Evolutionary conservation across 2,329 filamentous ascomycete genomes (phyloP).

Genomic region (Colletotrichum sp.): DNA sequence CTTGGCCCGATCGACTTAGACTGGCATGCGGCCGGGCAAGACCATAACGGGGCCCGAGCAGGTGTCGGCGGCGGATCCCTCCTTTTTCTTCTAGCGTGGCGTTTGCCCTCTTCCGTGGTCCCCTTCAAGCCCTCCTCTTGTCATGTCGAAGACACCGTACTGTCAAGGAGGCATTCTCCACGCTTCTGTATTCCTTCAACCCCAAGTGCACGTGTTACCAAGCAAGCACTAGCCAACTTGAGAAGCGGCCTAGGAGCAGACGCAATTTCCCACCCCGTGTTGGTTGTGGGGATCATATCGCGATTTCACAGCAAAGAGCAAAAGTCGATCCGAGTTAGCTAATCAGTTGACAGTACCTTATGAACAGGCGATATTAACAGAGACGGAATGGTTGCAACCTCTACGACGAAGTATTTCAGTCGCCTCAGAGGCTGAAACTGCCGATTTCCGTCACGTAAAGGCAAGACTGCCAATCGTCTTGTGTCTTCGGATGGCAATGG

Average conservation of each 20-base stretch:
- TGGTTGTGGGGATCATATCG: background rate
- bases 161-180: background rate
- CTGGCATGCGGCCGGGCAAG: background rate
- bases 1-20: background rate
- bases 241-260: background rate
- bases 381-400: constrained; percentile 1
- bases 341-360: background rate
- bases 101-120: background rate
- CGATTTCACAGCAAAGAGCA: background rate
- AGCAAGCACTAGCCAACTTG: background rate
- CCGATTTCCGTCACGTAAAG: background rate
- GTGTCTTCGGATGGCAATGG: background rate
- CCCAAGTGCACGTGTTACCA: background rate
- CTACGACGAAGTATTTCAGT: background rate
- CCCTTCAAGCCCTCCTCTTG: background rate
- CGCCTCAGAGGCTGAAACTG: constrained; percentile 1
- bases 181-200: background rate
- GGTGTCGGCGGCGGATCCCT: constrained; percentile 1
- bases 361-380: background rate
- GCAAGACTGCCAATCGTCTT: background rate
- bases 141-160: background rate
- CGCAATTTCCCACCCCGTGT: constrained; percentile 2
- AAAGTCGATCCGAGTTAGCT: background rate
- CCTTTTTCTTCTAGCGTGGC: background rate
- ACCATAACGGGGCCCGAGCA: background rate